Evolutionary conservation across 805 yeast genomes (phyloP).

Genomic region (Candida krabiensis): DNA sequence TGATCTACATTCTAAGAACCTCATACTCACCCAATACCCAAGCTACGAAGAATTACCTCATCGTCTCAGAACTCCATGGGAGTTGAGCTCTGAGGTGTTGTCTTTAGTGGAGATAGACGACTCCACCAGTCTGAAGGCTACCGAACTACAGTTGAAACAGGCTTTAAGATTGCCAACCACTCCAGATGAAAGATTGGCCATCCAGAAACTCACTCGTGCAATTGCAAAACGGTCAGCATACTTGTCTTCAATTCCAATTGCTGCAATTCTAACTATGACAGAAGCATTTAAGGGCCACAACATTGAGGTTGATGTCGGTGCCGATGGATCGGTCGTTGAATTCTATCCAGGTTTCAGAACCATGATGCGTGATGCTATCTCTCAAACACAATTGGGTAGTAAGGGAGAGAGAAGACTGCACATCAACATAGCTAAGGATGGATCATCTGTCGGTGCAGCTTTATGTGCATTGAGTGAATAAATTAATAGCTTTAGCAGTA

Average conservation of each 20-base stretch:
- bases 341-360: constrained; percentile 88
- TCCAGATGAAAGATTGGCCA: constrained; percentile 66
- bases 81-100: constrained; percentile 77
- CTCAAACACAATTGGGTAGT: constrained; percentile 66
- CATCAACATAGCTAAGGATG: constrained; percentile 86
- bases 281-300: constrained; percentile 66
- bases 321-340: constrained; percentile 93
- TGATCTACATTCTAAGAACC: constrained; percentile 61
- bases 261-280: constrained; percentile 72
- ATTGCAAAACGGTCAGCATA: constrained; percentile 88
- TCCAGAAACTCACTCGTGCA: constrained; percentile 73
- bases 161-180: constrained; percentile 69
- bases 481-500: constrained; percentile 1
- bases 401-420: constrained; percentile 74
- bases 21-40: constrained; percentile 57
- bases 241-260: constrained; percentile 84
- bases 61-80: constrained; percentile 73
- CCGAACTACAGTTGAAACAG: constrained; percentile 67
- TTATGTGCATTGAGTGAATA: constrained; percentile 62
- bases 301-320: constrained; percentile 82
- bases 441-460: constrained; percentile 98
- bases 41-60: constrained; percentile 49
- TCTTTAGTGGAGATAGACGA: constrained; percentile 86
- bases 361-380: constrained; percentile 75
- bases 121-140: constrained; percentile 66